Evolutionary conservation across 106 monocot genomes (phyloP), one percentile per base, ranked within the genome.

Genomic region (Apostasia ramifera): DNA sequence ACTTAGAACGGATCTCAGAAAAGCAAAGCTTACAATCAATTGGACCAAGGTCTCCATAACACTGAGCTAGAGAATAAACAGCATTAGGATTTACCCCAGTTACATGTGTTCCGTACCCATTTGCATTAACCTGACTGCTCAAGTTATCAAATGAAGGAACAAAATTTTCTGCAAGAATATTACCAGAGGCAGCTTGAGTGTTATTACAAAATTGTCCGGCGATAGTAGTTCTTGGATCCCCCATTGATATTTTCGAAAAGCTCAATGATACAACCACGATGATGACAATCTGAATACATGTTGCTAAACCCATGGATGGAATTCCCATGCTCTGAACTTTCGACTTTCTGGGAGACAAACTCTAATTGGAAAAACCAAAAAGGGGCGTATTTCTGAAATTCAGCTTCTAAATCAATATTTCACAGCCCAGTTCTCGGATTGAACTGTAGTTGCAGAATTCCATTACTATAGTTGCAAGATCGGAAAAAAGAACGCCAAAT

Each of bases 11-110:
- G 47, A 87, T 79, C 63, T 87, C 83, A 11, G 74, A 76, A 57
- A 87, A 87, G 51, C 87, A 87, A 12, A 87, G 57, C 78, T 75
- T 54, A 49, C 87, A 83, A 63, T 87, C 87, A 14, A 80, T 37
- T 2, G 83, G 51, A 45, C 47, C 48, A 12, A 87, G 83, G 71
- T 87, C 87, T 59, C 60, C 69, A 8, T 78, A 59, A 64, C 87
- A 87, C 75, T 87, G 87, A 47, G 73, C 78, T 12, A 87, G 72
- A 2, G 67, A 83, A 52, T 62, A 87, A 46, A 87, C 80, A 12
- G 83, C 71, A 61, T 80, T 83, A 2, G 80, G 74, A 38, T 78
- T 69, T 6, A 70, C 42, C 7, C 87, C 87, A 2, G 66, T 54
- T 7, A 77, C 48, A 61, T 7, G 71, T 5, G 77, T 78, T 11